Base-by-base conservation (phyloP, 345 rosid genomes). In the Melastoma malabathricum region DNA sequence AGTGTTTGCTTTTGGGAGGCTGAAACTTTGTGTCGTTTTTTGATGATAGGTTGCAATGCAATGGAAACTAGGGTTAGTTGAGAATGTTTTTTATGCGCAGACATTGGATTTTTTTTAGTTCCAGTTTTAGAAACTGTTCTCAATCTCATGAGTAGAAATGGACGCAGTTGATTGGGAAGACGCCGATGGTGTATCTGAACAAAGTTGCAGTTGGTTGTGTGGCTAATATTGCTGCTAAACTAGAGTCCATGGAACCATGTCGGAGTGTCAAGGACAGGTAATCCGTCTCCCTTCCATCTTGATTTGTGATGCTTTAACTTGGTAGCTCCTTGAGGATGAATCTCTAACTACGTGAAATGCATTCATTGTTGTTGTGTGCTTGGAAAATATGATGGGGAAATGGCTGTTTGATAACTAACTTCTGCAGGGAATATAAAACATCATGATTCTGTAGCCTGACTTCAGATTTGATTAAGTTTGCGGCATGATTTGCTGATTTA, bases 221-320 rank as follows among this genome's bases (percentile, higher is more conserved):
- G 3, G 96, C 92, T 10, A 77, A 86, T 49, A 54, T 90, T 66
- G 96, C 96, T 43, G 96, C 94, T 16, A 90, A 90, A 65, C 96
- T 90, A n/a, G 96, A 90, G 65, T 90, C 94, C 51, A 82, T 90
- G 98, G 89, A 90, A 63, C 96, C 94, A 19, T 90, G 96, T 67
- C 72, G 82, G 54, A 90, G 96, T 47, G 96, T 84, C 61, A 90
- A 90, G 54, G 96, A 86, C 63, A 80, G 98, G 98, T 86, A 59
- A 23, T 51, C 54, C 55, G 14, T 17, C 68, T 20, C 43, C 25
- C 34, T 54, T 48, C 31, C 14, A 19, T 18, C 18, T 47, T 48
- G 0, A 8, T 34, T 13, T 7, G 27, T 46, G 41, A 47, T 56
- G 12, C 7, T 46, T 29, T 46, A 46, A 18, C 25, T 22, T 17